These are phyloP conservation scores for Aquilaria yunnanensis DNA, from an alignment of 345 rosid genomes.

Conservation along the genomic window DNA sequence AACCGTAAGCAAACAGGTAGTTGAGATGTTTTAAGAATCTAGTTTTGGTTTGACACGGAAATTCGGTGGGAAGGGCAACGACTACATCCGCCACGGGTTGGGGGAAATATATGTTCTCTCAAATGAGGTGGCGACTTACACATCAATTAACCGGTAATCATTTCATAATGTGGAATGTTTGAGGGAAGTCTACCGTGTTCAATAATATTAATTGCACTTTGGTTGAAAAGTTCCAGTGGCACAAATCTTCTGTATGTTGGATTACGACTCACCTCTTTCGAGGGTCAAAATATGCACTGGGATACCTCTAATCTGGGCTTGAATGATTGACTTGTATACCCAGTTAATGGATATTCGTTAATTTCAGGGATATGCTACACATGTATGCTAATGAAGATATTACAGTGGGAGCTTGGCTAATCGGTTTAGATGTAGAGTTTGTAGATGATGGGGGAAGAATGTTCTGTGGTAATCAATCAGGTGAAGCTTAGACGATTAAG, in stretches of 20 bases:
- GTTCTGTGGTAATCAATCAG: conserved; percentile 98
- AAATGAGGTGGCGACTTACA: conserved; percentile 85
- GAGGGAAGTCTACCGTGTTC: no score
- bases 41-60: conserved; percentile 55
- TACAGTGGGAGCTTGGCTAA: conserved; percentile 96
- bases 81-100: conserved; percentile 94
- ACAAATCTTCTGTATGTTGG: neutral
- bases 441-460: conserved; percentile 80
- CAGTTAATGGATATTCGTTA: neutral
- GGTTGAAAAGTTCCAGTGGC: no score
- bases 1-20: conserved; percentile 80
- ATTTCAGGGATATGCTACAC: conserved; percentile 82
- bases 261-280: no score
- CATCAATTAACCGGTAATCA: conserved; percentile 85
- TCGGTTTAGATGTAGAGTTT: conserved; percentile 88
- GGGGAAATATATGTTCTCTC: conserved; percentile 96
- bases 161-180: neutral
- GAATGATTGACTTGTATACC: no score
- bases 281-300: no score
- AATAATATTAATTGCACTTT: no score
- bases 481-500: conserved; percentile 26
- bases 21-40: conserved; percentile 91
- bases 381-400: conserved; percentile 98
- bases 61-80: conserved; percentile 94
- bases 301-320: no score